A percentile compares a stretch with the other conserved stretches of the same genome.
These are phyloP conservation scores for Nitzschia sp. DNA, from an alignment of 108 stramenopile species.

Conservation along the genomic window DNA sequence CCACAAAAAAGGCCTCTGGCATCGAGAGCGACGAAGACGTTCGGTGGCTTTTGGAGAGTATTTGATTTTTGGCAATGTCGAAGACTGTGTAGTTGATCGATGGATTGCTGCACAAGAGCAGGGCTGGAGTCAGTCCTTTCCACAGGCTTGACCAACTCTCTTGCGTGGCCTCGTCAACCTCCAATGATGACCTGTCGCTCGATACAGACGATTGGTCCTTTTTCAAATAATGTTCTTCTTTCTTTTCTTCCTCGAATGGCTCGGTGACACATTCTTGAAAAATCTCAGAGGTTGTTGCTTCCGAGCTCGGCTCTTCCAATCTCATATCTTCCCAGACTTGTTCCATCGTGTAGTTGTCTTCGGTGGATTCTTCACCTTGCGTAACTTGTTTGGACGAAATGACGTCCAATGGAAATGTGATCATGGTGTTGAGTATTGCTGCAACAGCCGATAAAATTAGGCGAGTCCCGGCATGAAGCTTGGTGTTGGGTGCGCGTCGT, in stretches of 20 bases:
- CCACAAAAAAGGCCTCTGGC: slow-evolving; percentile 77
- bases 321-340: slow-evolving; percentile 13
- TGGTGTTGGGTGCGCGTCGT: slow-evolving; percentile 4
- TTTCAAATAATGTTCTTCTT: not conserved
- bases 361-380: slow-evolving; percentile 27
- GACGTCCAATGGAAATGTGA: slow-evolving; percentile 91
- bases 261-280: no score
- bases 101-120: slow-evolving; percentile 90
- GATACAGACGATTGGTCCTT: not conserved
- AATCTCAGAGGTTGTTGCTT: no score
- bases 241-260: not conserved
- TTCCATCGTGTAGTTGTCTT: slow-evolving; percentile 18
- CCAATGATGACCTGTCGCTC: not conserved
- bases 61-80: slow-evolving; percentile 65
- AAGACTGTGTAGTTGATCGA: slow-evolving; percentile 93
- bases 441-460: slow-evolving; percentile 83
- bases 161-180: not conserved
- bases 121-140: slow-evolving; percentile 87
- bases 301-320: no score
- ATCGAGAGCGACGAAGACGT: slow-evolving; percentile 35
- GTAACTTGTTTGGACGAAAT: slow-evolving; percentile 64
- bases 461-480: slow-evolving; percentile 50
- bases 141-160: slow-evolving; percentile 46
- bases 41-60: slow-evolving; percentile 14
- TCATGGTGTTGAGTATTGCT: slow-evolving; percentile 76